Percentiles rank a stretch among this genome's conserved stretches.
Evolutionary conservation across 352 stramenopile genomes (phyloP).

Genomic region (Pilasporangium apinafurcum): DNA sequence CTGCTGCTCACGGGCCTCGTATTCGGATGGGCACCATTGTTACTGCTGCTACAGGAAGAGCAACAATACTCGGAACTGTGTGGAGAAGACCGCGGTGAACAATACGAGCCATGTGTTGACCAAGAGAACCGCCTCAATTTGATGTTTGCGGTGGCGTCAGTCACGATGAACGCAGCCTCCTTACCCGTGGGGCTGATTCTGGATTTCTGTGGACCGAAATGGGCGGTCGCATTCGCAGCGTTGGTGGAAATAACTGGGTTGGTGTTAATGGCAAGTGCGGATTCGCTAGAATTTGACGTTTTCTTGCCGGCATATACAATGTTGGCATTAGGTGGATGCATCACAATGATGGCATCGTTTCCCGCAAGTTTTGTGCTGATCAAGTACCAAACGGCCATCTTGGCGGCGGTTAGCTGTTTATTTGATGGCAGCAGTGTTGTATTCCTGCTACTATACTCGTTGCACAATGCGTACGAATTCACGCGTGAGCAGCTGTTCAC

Average conservation of each 20-base stretch:
- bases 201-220: slow-evolving; percentile 58
- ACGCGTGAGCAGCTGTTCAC: slow-evolving; percentile 45
- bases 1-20: slow-evolving; percentile 82
- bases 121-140: slow-evolving; percentile 87
- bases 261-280: slow-evolving; percentile 60
- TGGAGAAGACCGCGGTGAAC: slow-evolving; percentile 12
- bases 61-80: slow-evolving; percentile 78
- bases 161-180: slow-evolving; percentile 71
- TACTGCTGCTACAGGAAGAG: slow-evolving; percentile 81
- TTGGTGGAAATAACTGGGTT: slow-evolving; percentile 65
- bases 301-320: slow-evolving; percentile 69
- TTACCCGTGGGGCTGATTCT: slow-evolving; percentile 78
- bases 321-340: slow-evolving; percentile 59
- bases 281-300: slow-evolving; percentile 70
- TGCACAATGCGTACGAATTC: slow-evolving; percentile 38
- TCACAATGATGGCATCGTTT: slow-evolving; percentile 81
- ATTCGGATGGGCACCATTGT: slow-evolving; percentile 82
- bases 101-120: slow-evolving; percentile 28
- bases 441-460: slow-evolving; percentile 60
- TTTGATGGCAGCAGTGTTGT: slow-evolving; percentile 73
- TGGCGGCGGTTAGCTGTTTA: slow-evolving; percentile 71
- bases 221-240: slow-evolving; percentile 37
- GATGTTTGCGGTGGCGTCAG: slow-evolving; percentile 75
- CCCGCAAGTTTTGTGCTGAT: slow-evolving; percentile 69
- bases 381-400: slow-evolving; percentile 67